These are phyloP conservation scores for Combretum micranthum DNA, from an alignment of 345 rosid species.

Conservation along the genomic window DNA sequence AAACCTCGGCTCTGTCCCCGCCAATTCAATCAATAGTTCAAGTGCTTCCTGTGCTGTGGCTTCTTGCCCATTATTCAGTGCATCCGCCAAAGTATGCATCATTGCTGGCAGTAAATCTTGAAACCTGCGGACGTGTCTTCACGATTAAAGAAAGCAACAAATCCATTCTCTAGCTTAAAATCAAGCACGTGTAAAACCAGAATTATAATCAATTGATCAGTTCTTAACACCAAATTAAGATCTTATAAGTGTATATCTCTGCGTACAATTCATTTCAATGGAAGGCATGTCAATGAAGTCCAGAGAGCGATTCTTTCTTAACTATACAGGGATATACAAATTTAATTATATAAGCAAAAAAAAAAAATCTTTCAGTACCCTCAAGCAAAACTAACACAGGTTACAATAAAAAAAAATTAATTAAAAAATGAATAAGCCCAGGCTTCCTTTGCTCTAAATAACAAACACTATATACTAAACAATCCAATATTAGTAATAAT, in stretches of 20 bases:
- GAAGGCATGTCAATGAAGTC: too few species aligned
- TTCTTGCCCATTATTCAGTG: conserved; percentile 81
- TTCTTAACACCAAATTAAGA: too few species aligned
- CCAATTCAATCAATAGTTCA: conserved; percentile 91
- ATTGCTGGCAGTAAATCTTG: conserved; percentile 93
- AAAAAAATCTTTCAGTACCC: too few species aligned
- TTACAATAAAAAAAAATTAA: too few species aligned
- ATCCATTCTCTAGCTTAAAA: not conserved
- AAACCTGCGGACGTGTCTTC: conserved; percentile 20
- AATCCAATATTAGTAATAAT: not conserved
- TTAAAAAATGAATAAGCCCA: too few species aligned
- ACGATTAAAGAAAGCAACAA: not conserved
- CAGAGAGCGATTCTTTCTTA: too few species aligned
- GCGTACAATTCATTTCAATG: too few species aligned
- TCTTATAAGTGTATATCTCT: too few species aligned
- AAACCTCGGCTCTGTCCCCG: conserved; percentile 91
- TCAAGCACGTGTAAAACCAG: not conserved
- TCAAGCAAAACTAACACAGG: too few species aligned
- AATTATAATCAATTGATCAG: not conserved
- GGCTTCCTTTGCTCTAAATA: too few species aligned
- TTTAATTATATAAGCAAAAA: too few species aligned
- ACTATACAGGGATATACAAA: too few species aligned
- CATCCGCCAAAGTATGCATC: conserved; percentile 90
- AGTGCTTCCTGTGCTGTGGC: conserved; percentile 95
- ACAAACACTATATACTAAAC: not conserved